phyloP scores from a whole-genome alignment of 306 rosid genomes.

The Aeschynomene evenia region DNA sequence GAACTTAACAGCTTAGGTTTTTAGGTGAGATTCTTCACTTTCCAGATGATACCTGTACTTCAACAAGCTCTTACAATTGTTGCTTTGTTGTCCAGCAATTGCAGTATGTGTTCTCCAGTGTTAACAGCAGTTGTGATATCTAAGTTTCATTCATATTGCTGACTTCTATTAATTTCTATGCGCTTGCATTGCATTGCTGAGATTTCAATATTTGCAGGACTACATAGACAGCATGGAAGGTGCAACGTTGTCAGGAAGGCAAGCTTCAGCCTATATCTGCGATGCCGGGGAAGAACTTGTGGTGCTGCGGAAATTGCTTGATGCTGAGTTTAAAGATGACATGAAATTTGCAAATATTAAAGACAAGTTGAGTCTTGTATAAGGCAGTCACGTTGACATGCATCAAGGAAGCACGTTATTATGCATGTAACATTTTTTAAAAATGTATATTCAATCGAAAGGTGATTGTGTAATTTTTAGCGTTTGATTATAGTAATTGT shows the following conservation, averaged over 20 bases:
- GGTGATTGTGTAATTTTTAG: background rate
- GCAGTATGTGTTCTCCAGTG: background rate
- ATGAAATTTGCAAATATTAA: slow-evolving; percentile 39
- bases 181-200: slow-evolving; percentile 25
- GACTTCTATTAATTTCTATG: background rate
- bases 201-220: slow-evolving; percentile 53
- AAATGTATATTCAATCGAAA: slow-evolving; percentile 25
- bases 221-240: slow-evolving; percentile 99
- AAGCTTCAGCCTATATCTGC: slow-evolving; percentile 83
- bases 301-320: slow-evolving; percentile 66
- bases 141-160: slow-evolving; percentile 18
- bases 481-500: background rate
- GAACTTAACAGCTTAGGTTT: too few species aligned
- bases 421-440: slow-evolving; percentile 14
- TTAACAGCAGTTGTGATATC: slow-evolving; percentile 12
- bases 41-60: background rate
- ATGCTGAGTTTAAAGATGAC: slow-evolving; percentile 38
- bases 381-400: background rate
- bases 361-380: slow-evolving; percentile 80
- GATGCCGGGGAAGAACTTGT: slow-evolving; percentile 79
- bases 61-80: background rate
- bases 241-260: slow-evolving; percentile 95
- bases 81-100: background rate
- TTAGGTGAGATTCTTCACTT: background rate
- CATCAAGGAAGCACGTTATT: background rate